Evolutionary conservation across 2,329 filamentous ascomycete species (phyloP).

Genomic region (Aspergillus ruber): DNA sequence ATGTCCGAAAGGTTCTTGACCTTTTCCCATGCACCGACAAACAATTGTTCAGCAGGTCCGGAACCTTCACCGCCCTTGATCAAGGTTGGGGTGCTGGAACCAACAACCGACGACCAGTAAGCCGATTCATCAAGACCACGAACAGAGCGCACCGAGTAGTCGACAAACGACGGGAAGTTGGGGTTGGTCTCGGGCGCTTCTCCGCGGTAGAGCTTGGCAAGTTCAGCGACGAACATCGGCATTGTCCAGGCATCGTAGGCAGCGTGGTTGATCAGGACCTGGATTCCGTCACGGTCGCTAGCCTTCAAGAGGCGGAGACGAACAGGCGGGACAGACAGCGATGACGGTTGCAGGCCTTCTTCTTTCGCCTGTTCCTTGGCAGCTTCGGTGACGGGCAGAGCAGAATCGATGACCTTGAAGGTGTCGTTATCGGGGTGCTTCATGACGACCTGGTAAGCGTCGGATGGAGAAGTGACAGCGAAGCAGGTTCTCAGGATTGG

Average conservation of each 20-base stretch:
- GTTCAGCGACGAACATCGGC: constrained; percentile 24
- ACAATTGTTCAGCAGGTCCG: constrained; percentile 9
- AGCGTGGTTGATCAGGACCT: constrained; percentile 29
- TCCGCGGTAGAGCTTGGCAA: constrained; percentile 20
- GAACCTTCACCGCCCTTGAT: constrained; percentile 6
- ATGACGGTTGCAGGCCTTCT: constrained; percentile 21
- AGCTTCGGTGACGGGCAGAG: constrained; percentile 6
- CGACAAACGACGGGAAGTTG: constrained; percentile 19
- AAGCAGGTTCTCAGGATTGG: constrained; percentile 30
- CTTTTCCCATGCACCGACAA: constrained; percentile 17
- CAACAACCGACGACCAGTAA: constrained; percentile 20
- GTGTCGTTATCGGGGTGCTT: constrained; percentile 14
- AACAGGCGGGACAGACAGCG: constrained; percentile 25
- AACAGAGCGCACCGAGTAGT: constrained; percentile 16
- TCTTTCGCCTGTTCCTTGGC: constrained; percentile 15
- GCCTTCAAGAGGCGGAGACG: constrained; percentile 23
- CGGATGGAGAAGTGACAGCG: constrained; percentile 16
- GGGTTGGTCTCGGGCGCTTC: constrained; percentile 8
- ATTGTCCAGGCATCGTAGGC: constrained; percentile 34
- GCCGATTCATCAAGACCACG: constrained; percentile 8
- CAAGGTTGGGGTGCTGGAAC: constrained; percentile 12
- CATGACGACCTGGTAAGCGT: constrained; percentile 25
- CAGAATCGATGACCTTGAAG: constrained; percentile 17
- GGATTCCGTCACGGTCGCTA: constrained; percentile 21
- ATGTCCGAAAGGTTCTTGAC: constrained; percentile 17